phyloP scores from a whole-genome alignment of 495 filamentous ascomycete genomes.

The Penicillium desertorum region DNA sequence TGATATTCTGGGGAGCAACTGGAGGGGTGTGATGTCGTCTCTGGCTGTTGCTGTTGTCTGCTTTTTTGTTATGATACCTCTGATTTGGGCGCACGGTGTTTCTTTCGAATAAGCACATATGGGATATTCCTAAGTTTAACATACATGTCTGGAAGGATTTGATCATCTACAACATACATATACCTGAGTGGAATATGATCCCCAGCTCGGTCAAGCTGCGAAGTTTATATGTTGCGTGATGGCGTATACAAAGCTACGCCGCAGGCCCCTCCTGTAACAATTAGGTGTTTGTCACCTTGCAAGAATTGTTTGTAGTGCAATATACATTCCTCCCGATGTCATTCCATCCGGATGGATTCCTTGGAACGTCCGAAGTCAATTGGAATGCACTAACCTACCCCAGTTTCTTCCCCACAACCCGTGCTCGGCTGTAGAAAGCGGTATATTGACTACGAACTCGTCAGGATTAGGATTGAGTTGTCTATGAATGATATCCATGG shows the following conservation, averaged over 20 bases:
- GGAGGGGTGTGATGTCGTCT: neutral
- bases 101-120: neutral
- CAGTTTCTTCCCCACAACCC: neutral
- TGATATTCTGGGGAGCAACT: neutral
- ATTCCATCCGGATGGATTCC: neutral
- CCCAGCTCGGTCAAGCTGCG: neutral
- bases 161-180: neutral
- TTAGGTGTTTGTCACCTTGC: neutral
- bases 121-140: neutral
- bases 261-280: neutral
- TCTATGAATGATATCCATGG: neutral
- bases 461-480: neutral
- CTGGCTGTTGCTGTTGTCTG: neutral
- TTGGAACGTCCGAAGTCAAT: no score
- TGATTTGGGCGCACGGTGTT: neutral
- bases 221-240: neutral
- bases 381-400: constrained; percentile 3
- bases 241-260: neutral
- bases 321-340: neutral
- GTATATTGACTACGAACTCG: neutral
- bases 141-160: neutral
- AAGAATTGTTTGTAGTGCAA: neutral
- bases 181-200: neutral
- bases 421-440: neutral
- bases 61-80: constrained; percentile 7